Evolutionary conservation across 2,329 filamentous ascomycete genomes (phyloP), one percentile per base, ranked within the genome.

Genomic region (Triangularia verruculosa): DNA sequence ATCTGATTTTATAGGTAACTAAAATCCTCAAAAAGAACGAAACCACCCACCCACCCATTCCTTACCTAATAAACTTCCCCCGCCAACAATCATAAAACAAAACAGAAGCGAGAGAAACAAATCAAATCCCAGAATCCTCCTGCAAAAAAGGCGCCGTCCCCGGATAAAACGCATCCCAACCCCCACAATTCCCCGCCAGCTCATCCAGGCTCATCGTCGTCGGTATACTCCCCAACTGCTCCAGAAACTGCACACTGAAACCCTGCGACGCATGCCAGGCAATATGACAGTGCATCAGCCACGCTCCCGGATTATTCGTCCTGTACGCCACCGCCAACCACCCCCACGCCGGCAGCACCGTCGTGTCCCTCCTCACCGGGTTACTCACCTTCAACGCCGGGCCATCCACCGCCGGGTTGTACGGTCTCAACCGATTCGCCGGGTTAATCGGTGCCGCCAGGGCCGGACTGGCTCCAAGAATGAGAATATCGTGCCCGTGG

Each of bases 251-350:
- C 39, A 70, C 64, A 57, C 68, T 70, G 22, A 70, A 59, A 1
- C 68, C 68, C 58, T 70, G 66, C 1, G 59, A 63, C 2, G 66
- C 68, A 34, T 84, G 81, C 57, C 57, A 59, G 20, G 57, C 57
- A 32, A 59, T 59, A 30, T 59, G 57, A 24, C 43, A 54, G 11
- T 81, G 79, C 72, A 81, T 74, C 43, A 80, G 67, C 78, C 79
- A 80, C 5, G 74, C 69, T 22, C 81, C 82, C 0, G 81, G 82
- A 64, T 84, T 83, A 69, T 84, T 77, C 0, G 78, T 76, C 61
- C 74, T 69, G 69, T 81, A 84, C 0, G 78, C 80, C 9, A 84
- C 71, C 1, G 79, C 76, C 3, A 83, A 62, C 71, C 79, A 80
- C 0, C 81, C 82, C 27, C 72, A 73, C 3, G 72, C 73, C 0